phyloP scores from a whole-genome alignment of 345 rosid genomes.

The Raphanus raphanistrum region DNA sequence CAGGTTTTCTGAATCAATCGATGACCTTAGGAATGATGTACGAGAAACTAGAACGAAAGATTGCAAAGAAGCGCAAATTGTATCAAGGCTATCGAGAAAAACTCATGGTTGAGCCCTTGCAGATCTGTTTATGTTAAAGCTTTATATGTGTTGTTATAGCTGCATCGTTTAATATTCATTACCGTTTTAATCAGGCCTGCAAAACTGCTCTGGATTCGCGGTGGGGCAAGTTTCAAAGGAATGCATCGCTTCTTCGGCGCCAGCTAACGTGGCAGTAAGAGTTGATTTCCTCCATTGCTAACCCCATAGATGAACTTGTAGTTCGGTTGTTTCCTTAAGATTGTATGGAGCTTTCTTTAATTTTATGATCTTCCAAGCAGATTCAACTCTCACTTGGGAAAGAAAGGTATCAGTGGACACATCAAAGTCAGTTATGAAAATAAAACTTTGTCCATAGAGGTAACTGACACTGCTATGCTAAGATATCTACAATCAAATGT shows the following conservation, averaged over 20 bases:
- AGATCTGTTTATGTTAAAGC: slow-evolving; percentile 11
- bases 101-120: slow-evolving; percentile 50
- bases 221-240: slow-evolving; percentile 65
- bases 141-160: not conserved
- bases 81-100: slow-evolving; percentile 58
- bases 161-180: slow-evolving; percentile 8
- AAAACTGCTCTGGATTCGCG: slow-evolving; percentile 62
- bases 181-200: slow-evolving; percentile 56
- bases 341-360: not conserved
- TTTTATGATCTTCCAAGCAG: slow-evolving; percentile 42
- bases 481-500: not conserved
- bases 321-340: not conserved
- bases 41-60: slow-evolving; percentile 60
- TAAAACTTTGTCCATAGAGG: slow-evolving; percentile 82
- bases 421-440: slow-evolving; percentile 69
- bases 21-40: slow-evolving; percentile 69
- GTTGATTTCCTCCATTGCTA: slow-evolving; percentile 17
- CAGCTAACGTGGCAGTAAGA: slow-evolving; percentile 85
- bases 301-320: not conserved
- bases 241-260: slow-evolving; percentile 55
- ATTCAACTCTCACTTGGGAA: slow-evolving; percentile 78
- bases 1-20: slow-evolving; percentile 91
- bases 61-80: slow-evolving; percentile 56
- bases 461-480: slow-evolving; percentile 32
- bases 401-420: slow-evolving; percentile 85